Conservation (phyloP, 2,329 filamentous ascomycete species). For the Verticillium nonalfalfae region DNA sequence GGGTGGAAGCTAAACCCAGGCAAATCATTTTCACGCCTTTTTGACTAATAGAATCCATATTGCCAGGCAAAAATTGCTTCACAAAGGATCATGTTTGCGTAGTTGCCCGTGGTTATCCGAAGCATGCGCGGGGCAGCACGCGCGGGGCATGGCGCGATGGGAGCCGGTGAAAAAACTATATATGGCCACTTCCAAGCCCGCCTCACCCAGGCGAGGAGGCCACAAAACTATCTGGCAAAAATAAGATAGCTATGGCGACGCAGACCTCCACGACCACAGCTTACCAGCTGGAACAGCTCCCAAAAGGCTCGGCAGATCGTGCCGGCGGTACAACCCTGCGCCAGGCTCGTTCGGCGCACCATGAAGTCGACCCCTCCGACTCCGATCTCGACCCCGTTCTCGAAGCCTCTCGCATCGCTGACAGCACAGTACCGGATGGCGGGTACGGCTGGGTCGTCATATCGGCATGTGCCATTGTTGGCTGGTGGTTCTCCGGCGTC, state of each 20-base stretch:
- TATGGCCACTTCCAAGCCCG: background rate
- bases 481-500: conserved; percentile 52
- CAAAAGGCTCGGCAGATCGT: background rate
- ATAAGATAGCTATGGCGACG: background rate
- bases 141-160: background rate
- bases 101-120: background rate
- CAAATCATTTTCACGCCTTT: background rate
- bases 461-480: conserved; percentile 38
- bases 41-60: background rate
- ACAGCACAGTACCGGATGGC: conserved; percentile 42
- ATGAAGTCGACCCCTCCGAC: background rate
- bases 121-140: background rate
- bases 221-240: background rate
- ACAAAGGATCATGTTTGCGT: background rate
- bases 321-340: background rate
- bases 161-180: background rate
- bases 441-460: conserved; percentile 53
- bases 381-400: conserved; percentile 18
- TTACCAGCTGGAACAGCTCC: background rate
- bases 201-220: background rate
- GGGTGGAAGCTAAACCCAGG: background rate
- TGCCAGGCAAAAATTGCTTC: background rate
- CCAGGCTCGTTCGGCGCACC: background rate
- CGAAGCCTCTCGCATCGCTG: conserved; percentile 35
- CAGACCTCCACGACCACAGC: background rate